Evolutionary conservation across 768 basidiomycete genomes (phyloP), one percentile per base, ranked within the genome.

Genomic region (Kockovaella imperatae): DNA sequence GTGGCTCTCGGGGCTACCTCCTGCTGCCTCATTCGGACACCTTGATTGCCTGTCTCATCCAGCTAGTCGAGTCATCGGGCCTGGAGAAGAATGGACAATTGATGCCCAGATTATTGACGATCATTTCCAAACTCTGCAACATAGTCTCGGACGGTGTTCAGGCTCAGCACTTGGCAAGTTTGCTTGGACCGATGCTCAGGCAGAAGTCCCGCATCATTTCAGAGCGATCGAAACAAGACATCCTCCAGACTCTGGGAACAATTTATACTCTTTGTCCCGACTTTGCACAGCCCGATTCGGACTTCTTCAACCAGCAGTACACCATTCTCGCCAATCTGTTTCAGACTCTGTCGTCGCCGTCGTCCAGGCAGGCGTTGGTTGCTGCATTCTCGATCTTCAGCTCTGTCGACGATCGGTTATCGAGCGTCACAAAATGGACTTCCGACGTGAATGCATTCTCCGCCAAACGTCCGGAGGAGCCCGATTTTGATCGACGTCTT

Each of bases 401-500:
- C 0, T 57, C 67, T 0, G 69, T 80, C 8, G 76, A 83, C 49
- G 49, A 69, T 0, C 69, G 75, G 2, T 72, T 87, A 24, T 25
- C 35, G 48, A 59, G 26, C 50, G 53, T 87, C 1, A 77, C 82
- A 1, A 68, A 74, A 5, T 69, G 90, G 4, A 59, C 88, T 45
- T 77, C 77, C 6, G 67, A 73, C 2, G 75, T 97, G 54, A 97
- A 97, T 60, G 82, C 93, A 0, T 99, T 83, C 64, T 93, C 90
- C 0, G 69, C 70, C 1, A 84, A 81, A 59, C 78, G 89, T 5
- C 69, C 89, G 28, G 88, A 93, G 48, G 90, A 97, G 63, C 86
- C 90, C 2, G 88, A 97, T 68, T 96, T 95, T 56, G 86, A 91
- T 48, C 77, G 80, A 24, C 83, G 95, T 1, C 74, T 97, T 2